Conservation (phyloP, 2,329 filamentous ascomycete genomes). For the Stagonosporopsis cucurbitacearum region DNA sequence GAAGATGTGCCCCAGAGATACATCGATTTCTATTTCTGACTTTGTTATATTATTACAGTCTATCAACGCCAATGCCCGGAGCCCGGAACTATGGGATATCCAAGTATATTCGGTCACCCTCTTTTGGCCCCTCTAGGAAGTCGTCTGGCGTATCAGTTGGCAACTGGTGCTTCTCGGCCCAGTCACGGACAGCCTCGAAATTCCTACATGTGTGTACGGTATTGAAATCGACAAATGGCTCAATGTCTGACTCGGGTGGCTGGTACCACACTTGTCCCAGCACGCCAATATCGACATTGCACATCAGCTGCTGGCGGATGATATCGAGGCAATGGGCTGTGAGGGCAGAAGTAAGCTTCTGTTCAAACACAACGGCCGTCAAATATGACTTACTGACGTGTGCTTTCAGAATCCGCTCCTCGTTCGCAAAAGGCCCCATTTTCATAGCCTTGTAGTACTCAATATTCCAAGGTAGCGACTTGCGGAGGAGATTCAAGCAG, state of each 20-base stretch:
- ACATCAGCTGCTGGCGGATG: constrained; percentile 69
- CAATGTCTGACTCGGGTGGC: constrained; percentile 54
- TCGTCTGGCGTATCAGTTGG: constrained; percentile 46
- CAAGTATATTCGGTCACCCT: constrained; percentile 41
- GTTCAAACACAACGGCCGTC: neutral
- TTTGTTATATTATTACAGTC: constrained; percentile 1
- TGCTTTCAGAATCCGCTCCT: constrained; percentile 59
- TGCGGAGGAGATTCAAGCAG: constrained; percentile 67
- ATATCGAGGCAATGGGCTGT: constrained; percentile 66
- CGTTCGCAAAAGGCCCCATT: constrained; percentile 62
- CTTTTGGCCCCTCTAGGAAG: constrained; percentile 51
- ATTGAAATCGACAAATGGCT: constrained; percentile 67
- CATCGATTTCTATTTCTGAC: constrained; percentile 15
- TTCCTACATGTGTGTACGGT: constrained; percentile 66
- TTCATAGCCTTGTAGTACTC: constrained; percentile 62
- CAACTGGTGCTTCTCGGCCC: constrained; percentile 62
- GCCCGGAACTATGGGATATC: constrained; percentile 22
- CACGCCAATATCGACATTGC: constrained; percentile 65
- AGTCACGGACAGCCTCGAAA: constrained; percentile 60
- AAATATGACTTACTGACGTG: constrained; percentile 61
- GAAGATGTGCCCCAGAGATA: constrained; percentile 17
- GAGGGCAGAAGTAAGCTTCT: neutral
- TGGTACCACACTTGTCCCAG: constrained; percentile 68
- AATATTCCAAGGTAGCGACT: constrained; percentile 66
- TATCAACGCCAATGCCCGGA: neutral